A percentile compares a stretch with the other conserved stretches of the same genome.
Evolutionary conservation across 352 stramenopile species (phyloP).

Genomic region (Thraustotheca clavata): DNA sequence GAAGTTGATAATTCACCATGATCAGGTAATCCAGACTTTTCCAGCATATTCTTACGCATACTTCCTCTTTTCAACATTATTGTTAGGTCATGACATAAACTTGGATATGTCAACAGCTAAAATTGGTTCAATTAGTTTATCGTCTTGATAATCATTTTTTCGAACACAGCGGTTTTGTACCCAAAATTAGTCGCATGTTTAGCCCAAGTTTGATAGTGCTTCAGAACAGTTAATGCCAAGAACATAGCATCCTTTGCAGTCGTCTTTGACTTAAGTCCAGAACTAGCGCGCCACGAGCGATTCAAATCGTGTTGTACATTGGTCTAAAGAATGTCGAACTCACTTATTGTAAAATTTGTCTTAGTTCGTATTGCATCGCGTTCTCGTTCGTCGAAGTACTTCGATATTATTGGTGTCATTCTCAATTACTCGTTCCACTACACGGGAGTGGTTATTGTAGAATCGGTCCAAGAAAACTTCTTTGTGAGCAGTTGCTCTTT

Average conservation of each 20-base stretch:
- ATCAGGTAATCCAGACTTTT: too few relatives aligned
- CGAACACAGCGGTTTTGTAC: neutral
- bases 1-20: neutral
- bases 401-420: too few relatives aligned
- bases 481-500: too few relatives aligned
- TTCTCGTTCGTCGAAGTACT: too few relatives aligned
- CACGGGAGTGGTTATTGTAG: too few relatives aligned
- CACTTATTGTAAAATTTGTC: neutral
- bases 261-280: neutral
- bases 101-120: neutral
- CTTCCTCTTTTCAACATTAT: neutral
- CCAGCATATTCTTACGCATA: neutral
- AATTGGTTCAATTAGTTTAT: neutral
- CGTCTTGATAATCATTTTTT: slow-evolving; percentile 2
- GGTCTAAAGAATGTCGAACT: slow-evolving; percentile 12
- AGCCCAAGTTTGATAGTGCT: slow-evolving; percentile 8
- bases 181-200: slow-evolving; percentile 15
- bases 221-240: neutral
- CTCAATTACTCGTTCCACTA: too few relatives aligned
- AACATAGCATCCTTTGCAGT: slow-evolving; percentile 5
- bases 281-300: neutral
- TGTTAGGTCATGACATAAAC: neutral
- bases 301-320: neutral
- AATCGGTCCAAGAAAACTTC: too few relatives aligned
- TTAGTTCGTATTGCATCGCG: too few relatives aligned